Conservation (phyloP, 2,329 filamentous ascomycete genomes). For the Pseudogymnoascus sp. region DNA sequence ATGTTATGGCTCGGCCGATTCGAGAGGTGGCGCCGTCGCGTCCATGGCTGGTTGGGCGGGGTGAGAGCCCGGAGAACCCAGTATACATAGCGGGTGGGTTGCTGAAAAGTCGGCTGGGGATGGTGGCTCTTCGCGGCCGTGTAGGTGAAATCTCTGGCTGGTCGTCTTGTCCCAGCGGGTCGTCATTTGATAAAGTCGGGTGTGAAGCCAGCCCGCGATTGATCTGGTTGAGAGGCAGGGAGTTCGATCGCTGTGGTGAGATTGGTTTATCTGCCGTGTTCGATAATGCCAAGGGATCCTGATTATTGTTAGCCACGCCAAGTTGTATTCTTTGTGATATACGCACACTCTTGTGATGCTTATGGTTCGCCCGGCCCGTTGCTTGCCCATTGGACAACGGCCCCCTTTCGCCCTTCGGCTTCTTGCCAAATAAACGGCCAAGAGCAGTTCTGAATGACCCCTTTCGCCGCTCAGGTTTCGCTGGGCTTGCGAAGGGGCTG, state of each 20-base stretch:
- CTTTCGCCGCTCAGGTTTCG: slow-evolving; percentile 44
- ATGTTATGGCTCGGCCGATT: slow-evolving; percentile 55
- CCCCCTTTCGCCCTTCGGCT: slow-evolving; percentile 36
- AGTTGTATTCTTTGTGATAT: slow-evolving; percentile 8
- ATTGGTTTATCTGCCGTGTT: slow-evolving; percentile 29
- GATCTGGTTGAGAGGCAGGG: slow-evolving; percentile 51
- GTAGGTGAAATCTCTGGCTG: slow-evolving; percentile 18
- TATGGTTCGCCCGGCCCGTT: slow-evolving; percentile 14
- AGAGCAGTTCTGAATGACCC: slow-evolving; percentile 48
- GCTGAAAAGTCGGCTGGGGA: slow-evolving; percentile 32
- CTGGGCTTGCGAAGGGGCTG: slow-evolving; percentile 22
- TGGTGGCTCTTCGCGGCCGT: slow-evolving; percentile 35
- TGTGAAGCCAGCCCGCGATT: slow-evolving; percentile 53
- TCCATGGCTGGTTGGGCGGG: slow-evolving; percentile 51
- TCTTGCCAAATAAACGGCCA: slow-evolving; percentile 49
- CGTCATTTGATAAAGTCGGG: slow-evolving; percentile 47
- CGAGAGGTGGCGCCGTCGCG: slow-evolving; percentile 34
- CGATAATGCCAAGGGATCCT: slow-evolving; percentile 35
- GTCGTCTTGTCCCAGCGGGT: slow-evolving; percentile 43
- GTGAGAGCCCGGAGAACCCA: slow-evolving; percentile 47
- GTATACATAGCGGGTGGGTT: slow-evolving; percentile 20
- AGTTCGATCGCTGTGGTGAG: slow-evolving; percentile 43
- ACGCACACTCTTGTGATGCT: slow-evolving; percentile 44
- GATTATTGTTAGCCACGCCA: slow-evolving; percentile 11
- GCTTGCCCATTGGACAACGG: slow-evolving; percentile 12